Evolutionary conservation across 345 rosid genomes (phyloP).

Genomic region (Camelina neglecta): DNA sequence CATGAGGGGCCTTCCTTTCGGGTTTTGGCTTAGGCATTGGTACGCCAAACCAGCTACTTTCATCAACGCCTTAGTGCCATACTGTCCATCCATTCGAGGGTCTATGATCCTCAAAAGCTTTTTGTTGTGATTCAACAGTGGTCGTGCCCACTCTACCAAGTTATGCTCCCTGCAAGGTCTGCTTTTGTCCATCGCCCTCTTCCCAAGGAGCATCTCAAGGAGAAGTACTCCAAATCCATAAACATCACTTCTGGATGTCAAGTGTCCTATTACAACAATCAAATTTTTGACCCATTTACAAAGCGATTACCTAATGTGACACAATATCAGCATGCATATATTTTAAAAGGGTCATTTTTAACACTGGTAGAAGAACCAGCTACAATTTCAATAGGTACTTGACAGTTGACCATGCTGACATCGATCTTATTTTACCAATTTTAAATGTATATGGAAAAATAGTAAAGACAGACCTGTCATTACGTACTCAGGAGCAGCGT

Average conservation of each 20-base stretch:
- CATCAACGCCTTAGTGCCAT: conserved; percentile 60
- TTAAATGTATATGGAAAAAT: neutral
- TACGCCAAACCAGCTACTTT: conserved; percentile 80
- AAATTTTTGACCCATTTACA: conserved; percentile 16
- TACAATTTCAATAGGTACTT: neutral
- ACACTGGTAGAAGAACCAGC: neutral
- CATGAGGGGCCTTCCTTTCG: conserved; percentile 57
- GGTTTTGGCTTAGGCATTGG: conserved; percentile 95
- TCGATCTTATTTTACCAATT: neutral
- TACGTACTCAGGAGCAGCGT: conserved; percentile 97
- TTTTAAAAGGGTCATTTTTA: neutral
- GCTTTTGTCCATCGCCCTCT: conserved; percentile 93
- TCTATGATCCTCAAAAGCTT: conserved; percentile 88
- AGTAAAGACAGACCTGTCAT: conserved; percentile 79
- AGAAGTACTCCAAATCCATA: conserved; percentile 96
- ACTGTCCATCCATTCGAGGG: conserved; percentile 92
- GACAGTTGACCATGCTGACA: neutral
- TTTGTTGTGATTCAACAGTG: conserved; percentile 78
- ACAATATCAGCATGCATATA: neutral
- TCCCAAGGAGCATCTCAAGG: conserved; percentile 94
- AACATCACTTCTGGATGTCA: conserved; percentile 95
- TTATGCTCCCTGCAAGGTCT: conserved; percentile 89
- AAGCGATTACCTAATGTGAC: neutral
- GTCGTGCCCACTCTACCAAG: conserved; percentile 97
- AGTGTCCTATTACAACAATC: conserved; percentile 67